phyloP scores from a whole-genome alignment of 176 grass and related monocot species.

The Guadua angustifolia region DNA sequence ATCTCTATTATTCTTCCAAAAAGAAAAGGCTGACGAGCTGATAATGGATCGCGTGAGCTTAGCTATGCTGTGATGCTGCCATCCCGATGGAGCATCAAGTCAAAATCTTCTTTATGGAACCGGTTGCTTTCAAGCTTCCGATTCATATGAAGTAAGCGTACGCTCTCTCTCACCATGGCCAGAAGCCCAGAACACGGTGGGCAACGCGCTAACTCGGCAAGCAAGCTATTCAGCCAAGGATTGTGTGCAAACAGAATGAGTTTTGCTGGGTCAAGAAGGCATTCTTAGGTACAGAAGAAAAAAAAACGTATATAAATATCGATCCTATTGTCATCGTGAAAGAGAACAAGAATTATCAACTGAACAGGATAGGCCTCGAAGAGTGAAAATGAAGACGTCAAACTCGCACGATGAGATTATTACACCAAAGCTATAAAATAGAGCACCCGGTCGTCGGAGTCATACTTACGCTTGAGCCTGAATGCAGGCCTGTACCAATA shows the following conservation, averaged over 20 bases:
- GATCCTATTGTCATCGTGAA: not conserved
- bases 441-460: not conserved
- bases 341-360: not conserved
- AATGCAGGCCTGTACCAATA: not conserved
- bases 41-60: not conserved
- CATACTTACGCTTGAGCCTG: not conserved
- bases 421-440: not conserved
- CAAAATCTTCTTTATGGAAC: not conserved
- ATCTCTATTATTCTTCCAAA: not conserved
- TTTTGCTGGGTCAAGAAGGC: not conserved
- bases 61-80: too few relatives aligned
- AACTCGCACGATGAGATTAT: conserved; percentile 1
- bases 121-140: not conserved
- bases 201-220: not conserved
- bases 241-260: too few relatives aligned
- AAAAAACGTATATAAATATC: not conserved
- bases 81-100: not conserved
- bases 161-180: not conserved
- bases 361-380: not conserved
- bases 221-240: not conserved
- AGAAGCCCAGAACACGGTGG: too few relatives aligned
- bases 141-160: not conserved
- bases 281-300: not conserved
- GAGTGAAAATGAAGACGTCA: not conserved
- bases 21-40: not conserved